Evolutionary conservation across 2,329 filamentous ascomycete species (phyloP).

Genomic region (Microdochium bolleyi): DNA sequence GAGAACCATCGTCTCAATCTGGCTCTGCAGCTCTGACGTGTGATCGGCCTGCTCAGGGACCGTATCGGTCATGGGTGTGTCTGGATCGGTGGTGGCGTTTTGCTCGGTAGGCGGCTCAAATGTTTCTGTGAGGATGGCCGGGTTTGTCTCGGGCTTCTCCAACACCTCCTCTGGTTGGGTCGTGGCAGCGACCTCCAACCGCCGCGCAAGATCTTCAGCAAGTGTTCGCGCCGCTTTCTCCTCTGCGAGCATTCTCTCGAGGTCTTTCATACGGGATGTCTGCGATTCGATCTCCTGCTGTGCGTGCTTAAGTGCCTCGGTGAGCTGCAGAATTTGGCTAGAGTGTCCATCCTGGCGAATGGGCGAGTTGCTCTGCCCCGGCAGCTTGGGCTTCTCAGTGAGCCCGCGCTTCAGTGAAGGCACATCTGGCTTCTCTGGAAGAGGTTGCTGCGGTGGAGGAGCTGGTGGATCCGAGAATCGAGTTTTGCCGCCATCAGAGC

Average conservation of each 20-base stretch:
- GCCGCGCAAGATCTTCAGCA: slow-evolving; percentile 74
- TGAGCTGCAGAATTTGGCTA: slow-evolving; percentile 75
- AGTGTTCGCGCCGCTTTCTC: slow-evolving; percentile 76
- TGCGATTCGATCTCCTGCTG: slow-evolving; percentile 86
- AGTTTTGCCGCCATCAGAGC: slow-evolving; percentile 63
- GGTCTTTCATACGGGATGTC: slow-evolving; percentile 66
- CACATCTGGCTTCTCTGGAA: slow-evolving; percentile 86
- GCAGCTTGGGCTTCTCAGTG: slow-evolving; percentile 64
- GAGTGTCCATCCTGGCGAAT: slow-evolving; percentile 46
- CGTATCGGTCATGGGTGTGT: slow-evolving; percentile 7
- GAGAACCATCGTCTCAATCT: slow-evolving; percentile 66
- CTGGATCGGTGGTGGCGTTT: slow-evolving; percentile 9
- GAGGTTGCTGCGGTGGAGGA: slow-evolving; percentile 83
- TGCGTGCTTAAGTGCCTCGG: slow-evolving; percentile 74
- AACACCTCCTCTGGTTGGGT: slow-evolving; percentile 28
- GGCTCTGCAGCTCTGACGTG: slow-evolving; percentile 49
- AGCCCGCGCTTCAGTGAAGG: slow-evolving; percentile 67
- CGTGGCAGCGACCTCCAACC: slow-evolving; percentile 50
- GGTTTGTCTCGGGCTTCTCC: slow-evolving; percentile 23
- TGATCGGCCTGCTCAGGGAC: slow-evolving; percentile 15
- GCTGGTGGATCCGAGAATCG: slow-evolving; percentile 90
- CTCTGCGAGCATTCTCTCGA: slow-evolving; percentile 70
- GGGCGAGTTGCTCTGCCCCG: slow-evolving; percentile 45
- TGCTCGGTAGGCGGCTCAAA: slow-evolving; percentile 35
- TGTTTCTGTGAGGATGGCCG: slow-evolving; percentile 33